Base-by-base conservation (phyloP, 2,329 filamentous ascomycete species). In the Nakataea oryzae region DNA sequence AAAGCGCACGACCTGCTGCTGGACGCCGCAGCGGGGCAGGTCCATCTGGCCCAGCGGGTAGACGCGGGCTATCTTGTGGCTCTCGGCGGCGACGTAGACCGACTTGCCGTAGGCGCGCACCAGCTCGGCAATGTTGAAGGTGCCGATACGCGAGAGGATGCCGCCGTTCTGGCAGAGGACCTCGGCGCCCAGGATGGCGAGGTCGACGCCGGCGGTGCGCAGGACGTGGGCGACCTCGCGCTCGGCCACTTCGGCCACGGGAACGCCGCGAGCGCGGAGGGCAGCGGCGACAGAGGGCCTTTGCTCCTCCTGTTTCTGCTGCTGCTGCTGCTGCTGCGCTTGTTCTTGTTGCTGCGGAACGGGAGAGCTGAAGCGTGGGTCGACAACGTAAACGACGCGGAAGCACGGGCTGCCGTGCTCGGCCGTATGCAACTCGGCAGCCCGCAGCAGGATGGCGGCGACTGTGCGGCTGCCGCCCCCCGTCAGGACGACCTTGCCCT, bases 141-240 rank as follows among this genome's bases (percentile, higher is more conserved):
- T 86, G 61, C 93, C 93, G 76, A 97, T 84, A 59, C 93, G 81
- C 28, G 90, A 93, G 67, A 99, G 90, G 68, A 97, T 89, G 50
- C 93, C 93, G 59, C 95, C 95, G 71, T 96, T 96, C 71, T 96
- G 91, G 26, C 96, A 91, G 21, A 97, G 91, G 54, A 92, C 93
- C 74, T 97, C 93, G 76, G 85, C 83, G 58, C 86, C 86, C 12
- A 87, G 82, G 60, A 89, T 79, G 9, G 88, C 80, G 69, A 85
- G 76, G 70, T 91, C 85, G 17, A 95, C 87, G 71, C 85, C 86
- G 21, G 84, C 81, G 66, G 77, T 75, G 62, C 68, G 69, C 74
- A 97, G 84, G 55, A 89, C 86, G 72, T 96, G 93, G 41, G 90
- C 91, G 11, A 91, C 85, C 3, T 88, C 89, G 6, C 86, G 86